Percentiles rank a stretch among this genome's conserved stretches.
Evolutionary conservation across 129 eudicot genomes (phyloP).

Genomic region (carrot (Daucus carota)): DH1_v3.0 NC_030388.2:4717501-4718000

Average conservation of each 20-base stretch:
- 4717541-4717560: too few species aligned
- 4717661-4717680: too few species aligned
- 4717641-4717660: too few species aligned
- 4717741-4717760: neutral
- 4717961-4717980: conserved; percentile 92
- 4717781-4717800: conserved; percentile 92
- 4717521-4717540: too few species aligned
- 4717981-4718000: conserved; percentile 29
- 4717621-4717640: too few species aligned
- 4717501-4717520: too few species aligned
- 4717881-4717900: conserved; percentile 83
- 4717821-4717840: conserved; percentile 94
- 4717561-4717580: too few species aligned
- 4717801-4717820: conserved; percentile 95
- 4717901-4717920: conserved; percentile 79
- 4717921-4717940: conserved; percentile 82
- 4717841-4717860: conserved; percentile 90
- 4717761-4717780: conserved; percentile 35
- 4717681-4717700: too few species aligned
- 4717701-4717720: neutral
- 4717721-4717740: neutral
- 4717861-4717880: conserved; percentile 56
- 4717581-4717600: too few species aligned
- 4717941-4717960: conserved; percentile 99
- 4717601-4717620: too few species aligned